Percentiles rank a stretch among this genome's conserved stretches.
phyloP scores from a whole-genome alignment of 441 rosid genomes.

The Syzygium syzygioides region DNA sequence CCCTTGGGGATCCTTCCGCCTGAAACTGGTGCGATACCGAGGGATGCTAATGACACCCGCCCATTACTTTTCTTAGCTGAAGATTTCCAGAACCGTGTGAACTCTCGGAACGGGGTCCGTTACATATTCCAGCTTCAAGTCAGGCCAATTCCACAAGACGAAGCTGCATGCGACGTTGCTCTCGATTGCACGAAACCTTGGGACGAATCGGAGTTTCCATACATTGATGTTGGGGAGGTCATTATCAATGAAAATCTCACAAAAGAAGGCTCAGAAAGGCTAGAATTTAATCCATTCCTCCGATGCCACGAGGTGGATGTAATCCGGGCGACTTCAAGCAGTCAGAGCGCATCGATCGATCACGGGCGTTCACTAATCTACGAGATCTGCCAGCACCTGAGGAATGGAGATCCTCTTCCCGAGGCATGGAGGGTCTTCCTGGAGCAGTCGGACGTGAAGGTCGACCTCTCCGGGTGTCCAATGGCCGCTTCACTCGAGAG shows the following conservation, averaged over 20 bases:
- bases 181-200: conserved; percentile 63
- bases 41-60: conserved; percentile 46
- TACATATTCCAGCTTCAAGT: conserved; percentile 54
- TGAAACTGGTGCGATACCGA: conserved; percentile 77
- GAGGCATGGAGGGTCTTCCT: conserved; percentile 57
- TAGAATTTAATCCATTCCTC: conserved; percentile 55
- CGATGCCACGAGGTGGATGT: conserved; percentile 46
- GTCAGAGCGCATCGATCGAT: conserved; percentile 69
- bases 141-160: conserved; percentile 35
- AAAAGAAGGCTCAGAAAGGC: conserved; percentile 40
- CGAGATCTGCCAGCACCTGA: conserved; percentile 56
- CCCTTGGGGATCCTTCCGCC: conserved; percentile 65
- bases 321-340: conserved; percentile 43
- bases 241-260: conserved; percentile 38
- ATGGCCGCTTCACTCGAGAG: conserved; percentile 39
- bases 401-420: conserved; percentile 55
- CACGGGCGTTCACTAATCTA: conserved; percentile 66
- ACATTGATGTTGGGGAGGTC: conserved; percentile 45
- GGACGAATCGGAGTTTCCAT: conserved; percentile 53
- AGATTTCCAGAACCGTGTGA: conserved; percentile 48
- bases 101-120: conserved; percentile 35
- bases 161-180: conserved; percentile 32
- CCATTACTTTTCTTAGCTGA: conserved; percentile 64
- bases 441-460: conserved; percentile 61
- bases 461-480: conserved; percentile 63